Conservation (phyloP, 768 basidiomycete genomes). For the Tylopilus felleus region DNA sequence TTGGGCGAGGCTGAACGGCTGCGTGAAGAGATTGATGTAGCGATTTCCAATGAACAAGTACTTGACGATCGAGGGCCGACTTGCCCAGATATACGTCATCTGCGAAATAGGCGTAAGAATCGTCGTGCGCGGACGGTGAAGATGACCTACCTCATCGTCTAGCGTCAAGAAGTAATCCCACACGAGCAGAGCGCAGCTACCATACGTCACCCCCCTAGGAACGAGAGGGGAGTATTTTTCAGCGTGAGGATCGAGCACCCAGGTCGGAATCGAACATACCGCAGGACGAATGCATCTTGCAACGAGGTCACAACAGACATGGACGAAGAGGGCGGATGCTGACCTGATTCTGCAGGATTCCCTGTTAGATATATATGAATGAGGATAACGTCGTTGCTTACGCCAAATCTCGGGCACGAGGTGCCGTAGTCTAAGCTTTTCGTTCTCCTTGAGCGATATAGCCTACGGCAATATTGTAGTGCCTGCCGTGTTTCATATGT, state of each 20-base stretch:
- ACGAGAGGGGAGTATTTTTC: neutral
- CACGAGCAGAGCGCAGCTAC: neutral
- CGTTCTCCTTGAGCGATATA: neutral
- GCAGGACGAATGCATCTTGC: neutral
- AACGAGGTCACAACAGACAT: neutral
- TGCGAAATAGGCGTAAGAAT: neutral
- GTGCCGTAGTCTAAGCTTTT: neutral
- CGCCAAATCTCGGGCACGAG: neutral
- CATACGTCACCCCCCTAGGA: neutral
- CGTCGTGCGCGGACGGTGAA: neutral
- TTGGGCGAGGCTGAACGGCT: neutral
- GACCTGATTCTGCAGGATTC: neutral
- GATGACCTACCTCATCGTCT: slow-evolving; percentile 1
- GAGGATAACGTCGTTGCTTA: neutral
- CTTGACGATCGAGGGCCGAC: neutral
- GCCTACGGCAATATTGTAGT: neutral
- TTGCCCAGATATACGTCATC: neutral
- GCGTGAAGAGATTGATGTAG: slow-evolving; percentile 1
- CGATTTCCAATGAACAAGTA: slow-evolving; percentile 3
- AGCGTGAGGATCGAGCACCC: neutral
- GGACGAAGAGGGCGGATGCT: neutral
- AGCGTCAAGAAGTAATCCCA: slow-evolving; percentile 8
- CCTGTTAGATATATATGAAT: neutral
- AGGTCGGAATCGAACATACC: neutral
- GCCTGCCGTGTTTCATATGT: neutral